A percentile compares a stretch with the other conserved stretches of the same genome.
phyloP scores from a whole-genome alignment of 306 rosid genomes.

The Gleditsia sinensis region DNA sequence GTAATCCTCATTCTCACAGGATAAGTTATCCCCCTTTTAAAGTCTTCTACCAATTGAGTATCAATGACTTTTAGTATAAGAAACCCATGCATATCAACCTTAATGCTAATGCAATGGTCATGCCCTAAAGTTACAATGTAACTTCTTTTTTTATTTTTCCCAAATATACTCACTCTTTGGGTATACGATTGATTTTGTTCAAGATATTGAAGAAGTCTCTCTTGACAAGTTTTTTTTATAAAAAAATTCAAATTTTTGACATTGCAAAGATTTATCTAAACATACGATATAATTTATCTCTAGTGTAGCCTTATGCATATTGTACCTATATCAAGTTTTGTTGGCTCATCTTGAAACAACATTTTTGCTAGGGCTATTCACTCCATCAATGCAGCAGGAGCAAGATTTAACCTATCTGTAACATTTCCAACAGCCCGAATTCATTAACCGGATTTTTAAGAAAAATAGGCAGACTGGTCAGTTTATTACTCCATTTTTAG shows the following conservation, averaged over 20 bases:
- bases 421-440: constrained; percentile 96
- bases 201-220: no score
- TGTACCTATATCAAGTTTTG: no score
- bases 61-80: constrained; percentile 1
- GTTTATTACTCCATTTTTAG: constrained; percentile 75
- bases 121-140: not conserved
- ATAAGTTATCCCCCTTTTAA: not conserved
- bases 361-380: constrained; percentile 80
- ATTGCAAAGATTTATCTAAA: no score
- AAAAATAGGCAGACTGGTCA: not conserved
- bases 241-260: no score
- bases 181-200: no score
- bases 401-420: constrained; percentile 84
- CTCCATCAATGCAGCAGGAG: constrained; percentile 97
- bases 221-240: no score
- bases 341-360: constrained; percentile 64
- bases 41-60: not conserved
- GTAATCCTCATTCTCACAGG: not conserved
- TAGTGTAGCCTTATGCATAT: no score
- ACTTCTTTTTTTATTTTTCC: no score
- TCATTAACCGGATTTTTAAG: constrained; percentile 59
- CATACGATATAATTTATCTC: no score
- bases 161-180: no score
- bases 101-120: constrained; percentile 4
- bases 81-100: not conserved